phyloP scores from a whole-genome alignment of 2,329 filamentous ascomycete genomes.

The Stagonosporopsis chrysanthemi region DNA sequence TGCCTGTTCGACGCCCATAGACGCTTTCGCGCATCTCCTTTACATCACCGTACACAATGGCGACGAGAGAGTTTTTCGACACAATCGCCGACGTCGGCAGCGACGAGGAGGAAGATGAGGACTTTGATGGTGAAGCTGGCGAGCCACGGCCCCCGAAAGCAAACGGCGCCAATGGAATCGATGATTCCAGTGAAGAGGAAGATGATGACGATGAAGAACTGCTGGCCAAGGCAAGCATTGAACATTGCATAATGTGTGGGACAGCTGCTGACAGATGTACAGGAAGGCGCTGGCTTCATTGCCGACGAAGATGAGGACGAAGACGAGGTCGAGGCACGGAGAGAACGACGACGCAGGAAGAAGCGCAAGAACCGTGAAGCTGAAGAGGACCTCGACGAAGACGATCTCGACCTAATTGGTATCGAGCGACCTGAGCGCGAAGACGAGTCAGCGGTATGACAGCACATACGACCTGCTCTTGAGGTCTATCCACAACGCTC shows the following conservation, averaged over 20 bases:
- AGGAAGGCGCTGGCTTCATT: conserved; percentile 96
- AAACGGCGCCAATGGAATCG: conserved; percentile 41
- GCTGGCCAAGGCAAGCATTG: conserved; percentile 39
- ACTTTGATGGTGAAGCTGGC: conserved; percentile 44
- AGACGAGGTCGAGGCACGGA: conserved; percentile 68
- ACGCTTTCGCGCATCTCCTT: conserved; percentile 36
- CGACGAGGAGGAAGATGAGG: conserved; percentile 57
- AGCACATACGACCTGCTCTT: not conserved
- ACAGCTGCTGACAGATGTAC: conserved; percentile 25
- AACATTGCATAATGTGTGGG: conserved; percentile 16
- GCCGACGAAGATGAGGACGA: conserved; percentile 90
- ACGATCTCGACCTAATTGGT: conserved; percentile 94
- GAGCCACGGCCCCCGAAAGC: conserved; percentile 32
- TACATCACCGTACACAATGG: conserved; percentile 39
- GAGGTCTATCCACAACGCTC: not conserved
- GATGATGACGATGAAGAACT: conserved; percentile 51
- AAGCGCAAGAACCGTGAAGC: conserved; percentile 82
- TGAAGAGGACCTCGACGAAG: conserved; percentile 86
- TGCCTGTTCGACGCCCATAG: conserved; percentile 17
- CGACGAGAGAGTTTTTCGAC: conserved; percentile 73
- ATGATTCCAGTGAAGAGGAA: conserved; percentile 52
- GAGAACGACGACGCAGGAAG: conserved; percentile 69
- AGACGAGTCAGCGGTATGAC: conserved; percentile 70
- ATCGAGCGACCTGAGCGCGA: conserved; percentile 73
- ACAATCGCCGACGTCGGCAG: conserved; percentile 87